phyloP scores from a whole-genome alignment of 257 asterid genomes.

The Oldenlandia corymbosa region DNA sequence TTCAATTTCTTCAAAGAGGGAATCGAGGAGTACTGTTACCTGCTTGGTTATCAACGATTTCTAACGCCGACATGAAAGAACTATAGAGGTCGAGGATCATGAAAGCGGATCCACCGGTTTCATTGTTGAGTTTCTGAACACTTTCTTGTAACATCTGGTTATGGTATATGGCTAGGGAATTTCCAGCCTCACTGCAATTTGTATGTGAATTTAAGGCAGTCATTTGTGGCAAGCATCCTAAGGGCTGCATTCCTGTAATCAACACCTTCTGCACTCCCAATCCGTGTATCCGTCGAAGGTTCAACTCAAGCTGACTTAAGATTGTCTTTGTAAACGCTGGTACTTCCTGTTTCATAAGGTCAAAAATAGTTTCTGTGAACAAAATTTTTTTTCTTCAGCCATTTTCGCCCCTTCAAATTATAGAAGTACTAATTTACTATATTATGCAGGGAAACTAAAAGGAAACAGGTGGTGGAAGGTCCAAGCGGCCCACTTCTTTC shows the following conservation, averaged over 20 bases:
- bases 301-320: slow-evolving; percentile 32
- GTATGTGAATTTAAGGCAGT: slow-evolving; percentile 20
- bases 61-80: slow-evolving; percentile 46
- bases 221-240: slow-evolving; percentile 52
- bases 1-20: no score
- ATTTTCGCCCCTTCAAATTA: no score
- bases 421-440: no score
- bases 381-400: background rate
- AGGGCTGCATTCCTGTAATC: slow-evolving; percentile 43
- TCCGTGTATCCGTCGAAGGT: slow-evolving; percentile 40
- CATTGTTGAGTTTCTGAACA: slow-evolving; percentile 37
- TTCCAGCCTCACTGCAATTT: slow-evolving; percentile 36
- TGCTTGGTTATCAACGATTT: slow-evolving; percentile 22
- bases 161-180: slow-evolving; percentile 39
- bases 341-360: slow-evolving; percentile 26
- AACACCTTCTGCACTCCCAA: slow-evolving; percentile 46
- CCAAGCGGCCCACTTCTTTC: no score
- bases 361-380: background rate
- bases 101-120: slow-evolving; percentile 26
- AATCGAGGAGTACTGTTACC: slow-evolving; percentile 23
- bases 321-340: slow-evolving; percentile 33
- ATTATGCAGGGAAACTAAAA: no score
- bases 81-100: slow-evolving; percentile 48
- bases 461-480: no score
- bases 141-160: slow-evolving; percentile 37